These are phyloP conservation scores for Colletotrichum filicis DNA, from an alignment of 2,329 filamentous ascomycete species.

Conservation along the genomic window DNA sequence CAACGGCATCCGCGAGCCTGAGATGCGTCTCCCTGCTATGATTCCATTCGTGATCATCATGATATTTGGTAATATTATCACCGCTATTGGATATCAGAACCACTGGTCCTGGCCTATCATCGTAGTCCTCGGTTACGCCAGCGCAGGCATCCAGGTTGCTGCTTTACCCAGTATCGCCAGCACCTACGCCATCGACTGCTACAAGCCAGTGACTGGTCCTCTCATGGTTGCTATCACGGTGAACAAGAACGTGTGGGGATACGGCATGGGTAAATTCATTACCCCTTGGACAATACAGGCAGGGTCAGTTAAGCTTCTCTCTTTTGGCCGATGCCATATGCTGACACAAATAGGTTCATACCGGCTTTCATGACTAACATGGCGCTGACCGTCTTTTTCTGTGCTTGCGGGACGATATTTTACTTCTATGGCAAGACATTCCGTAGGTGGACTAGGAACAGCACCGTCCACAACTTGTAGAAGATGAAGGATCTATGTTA, in stretches of 20 bases:
- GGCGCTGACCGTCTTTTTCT: background rate
- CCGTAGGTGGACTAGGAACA: background rate
- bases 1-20: conserved; percentile 57
- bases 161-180: conserved; percentile 68
- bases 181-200: conserved; percentile 71
- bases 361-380: background rate
- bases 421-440: background rate
- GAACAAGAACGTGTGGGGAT: background rate
- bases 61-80: conserved; percentile 57
- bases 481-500: background rate
- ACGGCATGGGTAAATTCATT: background rate
- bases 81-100: conserved; percentile 57
- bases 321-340: background rate
- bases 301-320: background rate
- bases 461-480: background rate
- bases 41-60: conserved; percentile 56
- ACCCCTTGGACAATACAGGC: background rate
- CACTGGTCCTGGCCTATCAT: conserved; percentile 61
- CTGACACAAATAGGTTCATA: background rate
- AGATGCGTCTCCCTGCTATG: conserved; percentile 59
- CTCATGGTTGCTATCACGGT: conserved; percentile 6
- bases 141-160: conserved; percentile 45
- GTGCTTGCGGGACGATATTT: background rate
- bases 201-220: conserved; percentile 69
- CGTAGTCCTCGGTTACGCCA: conserved; percentile 58